Conservation (phyloP, 2,329 filamentous ascomycete species). For the Chaetomium sp. region DNA sequence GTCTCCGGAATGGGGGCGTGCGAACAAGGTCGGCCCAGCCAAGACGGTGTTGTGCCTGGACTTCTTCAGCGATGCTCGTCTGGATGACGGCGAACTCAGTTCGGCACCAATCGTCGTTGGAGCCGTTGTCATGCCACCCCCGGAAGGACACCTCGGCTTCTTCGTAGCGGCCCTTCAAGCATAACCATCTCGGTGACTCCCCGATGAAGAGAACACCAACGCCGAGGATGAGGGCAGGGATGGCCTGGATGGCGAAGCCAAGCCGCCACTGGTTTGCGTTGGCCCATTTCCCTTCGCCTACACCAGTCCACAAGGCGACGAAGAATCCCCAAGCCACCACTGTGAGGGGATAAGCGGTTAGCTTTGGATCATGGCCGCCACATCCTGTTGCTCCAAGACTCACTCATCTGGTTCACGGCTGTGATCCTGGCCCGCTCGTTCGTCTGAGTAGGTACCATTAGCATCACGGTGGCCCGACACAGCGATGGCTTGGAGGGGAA, state of each 20-base stretch:
- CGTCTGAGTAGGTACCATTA: constrained; percentile 31
- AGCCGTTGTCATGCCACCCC: constrained; percentile 41
- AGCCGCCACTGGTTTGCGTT: constrained; percentile 45
- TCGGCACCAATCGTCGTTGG: constrained; percentile 43
- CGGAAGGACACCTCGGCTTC: constrained; percentile 43
- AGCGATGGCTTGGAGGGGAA: neutral
- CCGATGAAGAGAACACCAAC: constrained; percentile 42
- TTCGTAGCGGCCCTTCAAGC: constrained; percentile 42
- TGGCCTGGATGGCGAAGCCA: constrained; percentile 43
- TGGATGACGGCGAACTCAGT: constrained; percentile 43
- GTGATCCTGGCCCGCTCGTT: constrained; percentile 46
- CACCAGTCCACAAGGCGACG: constrained; percentile 45
- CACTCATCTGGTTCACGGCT: constrained; percentile 47
- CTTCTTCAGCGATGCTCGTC: constrained; percentile 43
- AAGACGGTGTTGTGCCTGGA: constrained; percentile 36
- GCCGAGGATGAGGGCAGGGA: constrained; percentile 42
- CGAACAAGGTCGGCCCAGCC: constrained; percentile 42
- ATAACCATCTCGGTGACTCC: constrained; percentile 44
- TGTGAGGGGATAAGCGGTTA: constrained; percentile 18
- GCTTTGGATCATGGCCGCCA: no score
- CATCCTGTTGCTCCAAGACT: constrained; percentile 12
- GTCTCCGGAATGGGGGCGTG: constrained; percentile 41
- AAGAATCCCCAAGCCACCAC: constrained; percentile 49
- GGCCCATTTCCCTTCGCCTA: constrained; percentile 44
- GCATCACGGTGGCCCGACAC: neutral